Evolutionary conservation across 2,329 filamentous ascomycete genomes (phyloP), one percentile per base, ranked within the genome.

Genomic region (Pseudopyrenochaeta lycopersici): DNA sequence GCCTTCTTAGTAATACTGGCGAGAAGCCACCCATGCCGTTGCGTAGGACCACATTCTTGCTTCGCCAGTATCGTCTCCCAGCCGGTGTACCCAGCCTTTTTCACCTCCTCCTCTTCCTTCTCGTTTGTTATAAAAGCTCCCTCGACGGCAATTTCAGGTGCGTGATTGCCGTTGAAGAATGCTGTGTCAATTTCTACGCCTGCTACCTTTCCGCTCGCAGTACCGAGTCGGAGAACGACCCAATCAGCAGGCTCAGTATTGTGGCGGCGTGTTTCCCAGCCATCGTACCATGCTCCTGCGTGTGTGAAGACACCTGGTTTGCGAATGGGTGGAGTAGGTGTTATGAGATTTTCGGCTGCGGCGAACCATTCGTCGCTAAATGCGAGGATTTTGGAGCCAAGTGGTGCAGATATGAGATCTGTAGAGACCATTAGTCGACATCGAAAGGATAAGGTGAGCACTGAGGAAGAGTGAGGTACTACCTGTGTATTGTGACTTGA

Each of bases 101-200:
- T 75, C 10, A 91, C 86, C 58, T 89, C 85, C 31, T 84, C 82
- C 61, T 90, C 87, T 62, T 85, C 80, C 18, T 81, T 79, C 62
- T 84, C 50, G 21, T 59, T 41, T 61, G 81, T 85, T 15, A 66
- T 53, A 77, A 91, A 92, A 72, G 86, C 87, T 40, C 89, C 91
- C 73, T 94, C 88, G 15, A 95, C 88, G 0, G 88, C 90, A 67
- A 93, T 86, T 60, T 88, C 88, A 1, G 90, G 90, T 6, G 90
- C 91, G 70, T 94, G 88, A 77, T 94, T 94, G 55, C 91, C 91
- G 54, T 84, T 87, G 82, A 94, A 95, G 79, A 88, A 91, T 44
- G 89, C 86, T 2, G 91, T 94, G 77, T 94, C 90, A 59, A 94
- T 83, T 77, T 94, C 91, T 42, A 93, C 80, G 14, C 91, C 91